Base-by-base conservation (phyloP, 441 rosid genomes). In the Populus tomentosa region DNA sequence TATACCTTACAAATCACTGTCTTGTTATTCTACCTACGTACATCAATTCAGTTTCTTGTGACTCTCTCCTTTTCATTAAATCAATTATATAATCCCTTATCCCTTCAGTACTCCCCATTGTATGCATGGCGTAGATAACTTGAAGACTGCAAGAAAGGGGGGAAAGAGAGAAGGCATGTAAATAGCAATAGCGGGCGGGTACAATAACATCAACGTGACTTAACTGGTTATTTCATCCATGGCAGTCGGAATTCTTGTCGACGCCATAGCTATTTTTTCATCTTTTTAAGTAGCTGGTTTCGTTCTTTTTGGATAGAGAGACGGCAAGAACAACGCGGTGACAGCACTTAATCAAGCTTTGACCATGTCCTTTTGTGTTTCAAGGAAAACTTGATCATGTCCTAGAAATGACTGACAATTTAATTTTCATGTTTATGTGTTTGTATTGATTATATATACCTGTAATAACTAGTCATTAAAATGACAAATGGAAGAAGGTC, bases 401-500 rank as follows among this genome's bases (percentile, higher is more conserved):
- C 81, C 62, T 80, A 67, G 33, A 65, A 66, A 26, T 16, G 11
- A 16, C 5, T 26, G 6, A 16, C 59, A 18, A 14, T 46, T 46
- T 38, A 38, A 38, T 38, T 46, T 24, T 26, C 24, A 23, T n/a
- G 30, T 10, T 21, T 13, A 8, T 70, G 63, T 50, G 18, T 40
- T 33, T 70, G 24, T 75, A 56, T 75, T 53, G 1, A 38, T 30
- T 38, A 6, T 21, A 20, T 38, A 10, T 21, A 20, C 26, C 16
- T 46, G 56, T 14, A 46, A 46, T 46, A 46, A 46, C 56, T 14
- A 46, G 24, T n/a, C n/a, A 68, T 64, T 16, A 26, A 2, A 62
- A 56, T 10, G 36, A 84, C 88, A 82, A 83, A 83, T 82, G 86
- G 88, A 85, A 73, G 71, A 73, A 79, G 74, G 77, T 80, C 78